phyloP scores from a whole-genome alignment of 768 basidiomycete genomes.

The Saitozyma podzolica region DNA sequence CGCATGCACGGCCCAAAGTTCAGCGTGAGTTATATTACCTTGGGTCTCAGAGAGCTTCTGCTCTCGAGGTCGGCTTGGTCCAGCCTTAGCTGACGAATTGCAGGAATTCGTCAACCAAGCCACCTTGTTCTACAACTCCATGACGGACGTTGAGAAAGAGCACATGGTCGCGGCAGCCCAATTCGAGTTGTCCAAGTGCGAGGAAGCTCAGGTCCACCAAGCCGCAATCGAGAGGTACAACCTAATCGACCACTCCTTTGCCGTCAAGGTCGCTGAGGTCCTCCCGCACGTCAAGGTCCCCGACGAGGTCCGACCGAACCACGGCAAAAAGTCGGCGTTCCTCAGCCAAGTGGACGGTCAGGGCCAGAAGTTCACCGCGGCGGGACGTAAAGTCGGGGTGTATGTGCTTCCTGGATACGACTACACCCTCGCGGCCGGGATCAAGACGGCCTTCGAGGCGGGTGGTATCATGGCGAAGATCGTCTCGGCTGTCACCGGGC shows the following conservation, averaged over 20 bases:
- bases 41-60: too few relatives aligned
- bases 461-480: conserved; percentile 58
- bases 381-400: conserved; percentile 69
- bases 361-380: conserved; percentile 55
- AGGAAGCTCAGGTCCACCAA: conserved; percentile 70
- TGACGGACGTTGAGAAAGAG: conserved; percentile 66
- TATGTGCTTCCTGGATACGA: conserved; percentile 76
- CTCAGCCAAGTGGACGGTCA: conserved; percentile 61
- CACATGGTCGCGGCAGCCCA: conserved; percentile 70
- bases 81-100: conserved; percentile 51
- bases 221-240: conserved; percentile 68
- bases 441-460: conserved; percentile 61
- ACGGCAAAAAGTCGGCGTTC: conserved; percentile 61
- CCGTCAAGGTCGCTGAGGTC: conserved; percentile 65
- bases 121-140: conserved; percentile 82
- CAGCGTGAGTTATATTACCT: conserved; percentile 42
- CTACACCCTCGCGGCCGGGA: conserved; percentile 60
- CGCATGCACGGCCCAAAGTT: conserved; percentile 59
- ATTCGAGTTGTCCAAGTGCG: conserved; percentile 83
- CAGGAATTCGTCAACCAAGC: conserved; percentile 74
- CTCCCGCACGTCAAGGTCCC: conserved; percentile 66
- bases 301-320: conserved; percentile 59
- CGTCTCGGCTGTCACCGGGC: conserved; percentile 63
- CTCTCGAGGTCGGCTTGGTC: neutral
- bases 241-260: conserved; percentile 72